Percentiles rank a stretch among this genome's conserved stretches.
phyloP scores from a whole-genome alignment of 495 filamentous ascomycete genomes.

The Neurospora sp. region DNA sequence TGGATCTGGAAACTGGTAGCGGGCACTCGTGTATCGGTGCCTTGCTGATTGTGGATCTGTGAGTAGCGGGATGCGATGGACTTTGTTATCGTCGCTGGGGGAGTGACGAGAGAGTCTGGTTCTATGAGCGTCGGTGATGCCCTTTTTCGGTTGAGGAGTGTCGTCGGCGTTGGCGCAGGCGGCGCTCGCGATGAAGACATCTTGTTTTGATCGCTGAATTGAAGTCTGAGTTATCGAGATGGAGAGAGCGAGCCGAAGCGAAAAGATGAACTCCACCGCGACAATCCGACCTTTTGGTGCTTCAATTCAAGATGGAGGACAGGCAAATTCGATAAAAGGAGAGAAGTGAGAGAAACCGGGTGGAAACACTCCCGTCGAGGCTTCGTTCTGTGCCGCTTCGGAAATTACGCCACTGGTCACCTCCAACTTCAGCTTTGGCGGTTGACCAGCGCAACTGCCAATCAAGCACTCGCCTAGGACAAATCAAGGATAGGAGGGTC shows the following conservation, averaged over 20 bases:
- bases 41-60: neutral
- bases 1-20: neutral
- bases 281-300: neutral
- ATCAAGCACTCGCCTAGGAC: neutral
- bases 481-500: neutral
- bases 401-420: neutral
- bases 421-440: neutral
- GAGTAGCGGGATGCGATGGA: neutral
- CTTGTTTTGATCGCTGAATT: neutral
- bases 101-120: neutral
- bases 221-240: neutral
- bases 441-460: neutral
- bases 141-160: neutral
- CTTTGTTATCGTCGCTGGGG: neutral
- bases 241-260: neutral
- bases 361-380: neutral
- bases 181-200: neutral
- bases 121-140: neutral
- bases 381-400: neutral
- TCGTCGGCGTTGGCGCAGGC: neutral
- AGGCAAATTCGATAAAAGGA: neutral
- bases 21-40: fast-evolving
- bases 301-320: neutral
- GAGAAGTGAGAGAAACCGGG: neutral
- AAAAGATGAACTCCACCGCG: neutral